A percentile compares a stretch with the other conserved stretches of the same genome.
Evolutionary conservation across 306 rosid genomes (phyloP).

Genomic region (Malus sylvestris): DNA sequence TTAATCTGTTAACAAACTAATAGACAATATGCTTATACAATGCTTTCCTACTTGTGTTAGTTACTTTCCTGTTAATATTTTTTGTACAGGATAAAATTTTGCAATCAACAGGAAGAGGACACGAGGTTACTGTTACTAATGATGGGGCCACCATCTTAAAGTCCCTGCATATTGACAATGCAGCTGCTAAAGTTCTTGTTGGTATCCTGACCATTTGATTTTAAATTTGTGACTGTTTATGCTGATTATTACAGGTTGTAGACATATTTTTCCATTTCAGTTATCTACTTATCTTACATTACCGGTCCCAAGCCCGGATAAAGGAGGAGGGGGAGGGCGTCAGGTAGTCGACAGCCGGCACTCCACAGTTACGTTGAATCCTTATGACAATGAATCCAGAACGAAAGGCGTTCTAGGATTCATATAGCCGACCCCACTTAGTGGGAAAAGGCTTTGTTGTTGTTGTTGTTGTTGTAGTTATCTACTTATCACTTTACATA

Average conservation of each 20-base stretch:
- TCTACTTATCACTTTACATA: not conserved
- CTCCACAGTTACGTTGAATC: too few species aligned
- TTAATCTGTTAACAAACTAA: not conserved
- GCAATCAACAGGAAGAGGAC: slow-evolving; percentile 96
- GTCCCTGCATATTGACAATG: slow-evolving; percentile 92
- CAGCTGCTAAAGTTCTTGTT: slow-evolving; percentile 97
- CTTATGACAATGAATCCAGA: too few species aligned
- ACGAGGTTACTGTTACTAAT: slow-evolving; percentile 74
- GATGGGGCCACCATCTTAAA: slow-evolving; percentile 97
- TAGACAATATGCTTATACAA: not conserved
- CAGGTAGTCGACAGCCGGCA: too few species aligned
- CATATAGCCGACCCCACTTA: too few species aligned
- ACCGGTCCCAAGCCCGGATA: too few species aligned
- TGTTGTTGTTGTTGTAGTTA: too few species aligned
- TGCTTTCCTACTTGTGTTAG: not conserved
- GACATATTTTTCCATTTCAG: not conserved
- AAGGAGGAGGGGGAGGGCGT: too few species aligned
- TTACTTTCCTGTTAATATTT: slow-evolving; percentile 4
- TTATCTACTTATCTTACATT: not conserved
- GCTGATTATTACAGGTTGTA: not conserved
- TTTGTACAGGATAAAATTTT: slow-evolving; percentile 78
- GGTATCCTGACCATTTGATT: slow-evolving; percentile 64
- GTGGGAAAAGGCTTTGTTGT: too few species aligned
- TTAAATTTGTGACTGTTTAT: not conserved
- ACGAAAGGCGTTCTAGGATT: too few species aligned